Base-by-base conservation (phyloP, 805 yeast species). In the Wickerhamiella azymoides region DNA sequence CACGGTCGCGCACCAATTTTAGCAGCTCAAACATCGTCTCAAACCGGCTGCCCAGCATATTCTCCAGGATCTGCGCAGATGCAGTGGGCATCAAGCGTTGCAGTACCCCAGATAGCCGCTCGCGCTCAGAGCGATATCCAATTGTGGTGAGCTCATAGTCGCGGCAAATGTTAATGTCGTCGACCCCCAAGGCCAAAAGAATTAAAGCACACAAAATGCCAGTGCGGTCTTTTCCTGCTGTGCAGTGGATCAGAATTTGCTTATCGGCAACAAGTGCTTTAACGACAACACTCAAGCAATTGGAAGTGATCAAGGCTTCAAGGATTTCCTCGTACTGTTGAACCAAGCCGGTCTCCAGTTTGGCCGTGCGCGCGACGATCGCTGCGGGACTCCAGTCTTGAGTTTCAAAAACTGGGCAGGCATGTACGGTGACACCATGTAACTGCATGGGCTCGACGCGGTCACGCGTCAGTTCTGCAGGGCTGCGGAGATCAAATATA, bases 171-270 rank as follows among this genome's bases (percentile, higher is more conserved):
- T 76, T 73, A 51, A 74, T 73, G 10, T 69, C 67, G 49, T 80
- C 84, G 3, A 84, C 83, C 0, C 83, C 88, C 5, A 73, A 63
- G 8, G 82, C 58, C 16, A 76, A 62, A 39, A 84, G 65, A 5
- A 84, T 65, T 49, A 84, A 59, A 77, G 84, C 81, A 2, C 79
- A 72, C 51, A 81, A 58, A 11, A 83, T 68, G 0, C 94, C 94
- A 0, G 94, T 84, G 38, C 94, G 71, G 58, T 84, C 94, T 59
- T 84, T 84, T 2, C 94, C 94, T 1, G 89, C 89, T 3, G 88
- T 75, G 62, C 94, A 84, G 57, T 83, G 89, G 60, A 78, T 74
- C 9, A 80, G 61, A 48, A 84, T 63, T 9, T 16, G 28, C 24
- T 18, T 33, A 19, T 39, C 44, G 2, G 74, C 71, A 9, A 64